Evolutionary conservation across 768 basidiomycete genomes (phyloP).

Genomic region (Phanerochaete sordida): DNA sequence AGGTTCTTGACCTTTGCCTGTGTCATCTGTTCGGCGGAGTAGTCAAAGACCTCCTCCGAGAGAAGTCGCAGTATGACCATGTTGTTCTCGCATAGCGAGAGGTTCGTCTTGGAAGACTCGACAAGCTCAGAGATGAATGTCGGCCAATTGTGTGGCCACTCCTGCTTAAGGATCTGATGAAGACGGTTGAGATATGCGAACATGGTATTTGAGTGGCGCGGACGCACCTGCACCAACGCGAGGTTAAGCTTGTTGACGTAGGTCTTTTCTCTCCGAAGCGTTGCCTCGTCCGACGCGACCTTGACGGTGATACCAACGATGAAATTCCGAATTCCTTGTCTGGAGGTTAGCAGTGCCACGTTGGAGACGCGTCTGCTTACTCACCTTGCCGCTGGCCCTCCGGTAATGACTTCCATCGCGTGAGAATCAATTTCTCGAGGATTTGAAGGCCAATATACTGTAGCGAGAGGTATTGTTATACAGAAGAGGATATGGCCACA

Average conservation of each 20-base stretch:
- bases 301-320: slow-evolving; percentile 92
- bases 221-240: slow-evolving; percentile 83
- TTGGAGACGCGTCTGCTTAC: slow-evolving; percentile 7
- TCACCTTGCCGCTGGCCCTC: slow-evolving; percentile 89
- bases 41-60: slow-evolving; percentile 99
- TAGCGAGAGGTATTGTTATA: slow-evolving; percentile 11
- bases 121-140: slow-evolving; percentile 96
- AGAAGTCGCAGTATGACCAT: slow-evolving; percentile 97
- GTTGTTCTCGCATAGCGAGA: slow-evolving; percentile 98
- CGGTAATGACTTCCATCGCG: slow-evolving; percentile 94
- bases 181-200: background rate
- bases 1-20: slow-evolving; percentile 96
- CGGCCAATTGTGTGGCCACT: slow-evolving; percentile 99
- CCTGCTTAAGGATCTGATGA: slow-evolving; percentile 92
- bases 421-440: slow-evolving; percentile 90
- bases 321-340: slow-evolving; percentile 89
- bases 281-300: slow-evolving; percentile 85
- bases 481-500: slow-evolving; percentile 5
- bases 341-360: background rate
- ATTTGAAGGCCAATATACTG: slow-evolving; percentile 98
- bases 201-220: background rate
- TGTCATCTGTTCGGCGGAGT: slow-evolving; percentile 97
- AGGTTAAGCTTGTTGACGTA: slow-evolving; percentile 96
- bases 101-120: slow-evolving; percentile 93
- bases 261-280: slow-evolving; percentile 89